Conservation (phyloP, 441 rosid species). For the Lepidium campestre region DNA sequence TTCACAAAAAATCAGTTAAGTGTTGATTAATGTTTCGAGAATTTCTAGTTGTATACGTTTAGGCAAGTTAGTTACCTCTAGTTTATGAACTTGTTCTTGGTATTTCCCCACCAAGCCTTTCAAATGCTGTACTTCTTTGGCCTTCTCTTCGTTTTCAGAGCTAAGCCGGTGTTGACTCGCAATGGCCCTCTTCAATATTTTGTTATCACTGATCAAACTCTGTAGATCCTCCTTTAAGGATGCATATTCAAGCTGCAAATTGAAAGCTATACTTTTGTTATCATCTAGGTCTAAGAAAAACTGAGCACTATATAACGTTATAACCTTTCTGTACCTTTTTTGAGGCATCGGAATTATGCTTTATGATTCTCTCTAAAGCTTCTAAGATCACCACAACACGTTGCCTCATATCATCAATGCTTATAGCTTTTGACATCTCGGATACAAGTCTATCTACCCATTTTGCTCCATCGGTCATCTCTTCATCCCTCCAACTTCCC, state of each 20-base stretch:
- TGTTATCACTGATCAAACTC: constrained; percentile 42
- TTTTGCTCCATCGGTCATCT: constrained; percentile 23
- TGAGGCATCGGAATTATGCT: constrained; percentile 24
- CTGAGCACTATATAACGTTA: neutral
- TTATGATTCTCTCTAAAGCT: constrained; percentile 32
- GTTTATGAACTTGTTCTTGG: constrained; percentile 43
- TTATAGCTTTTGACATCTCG: constrained; percentile 41
- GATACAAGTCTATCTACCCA: constrained; percentile 54
- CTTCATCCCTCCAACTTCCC: constrained; percentile 6
- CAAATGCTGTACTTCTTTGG: constrained; percentile 38
- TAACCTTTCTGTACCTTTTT: constrained; percentile 28
- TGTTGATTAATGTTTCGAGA: neutral
- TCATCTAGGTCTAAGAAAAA: neutral
- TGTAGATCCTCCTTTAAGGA: constrained; percentile 36
- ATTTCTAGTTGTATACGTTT: no score
- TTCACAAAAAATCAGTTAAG: neutral
- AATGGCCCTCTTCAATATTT: constrained; percentile 43
- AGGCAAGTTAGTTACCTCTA: constrained; percentile 26
- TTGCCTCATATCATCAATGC: constrained; percentile 39
- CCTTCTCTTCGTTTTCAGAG: constrained; percentile 40
- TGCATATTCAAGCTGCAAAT: constrained; percentile 33
- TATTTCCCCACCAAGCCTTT: constrained; percentile 37
- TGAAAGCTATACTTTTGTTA: neutral
- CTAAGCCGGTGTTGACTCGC: constrained; percentile 45
- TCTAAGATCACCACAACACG: constrained; percentile 40